Evolutionary conservation across 768 basidiomycete genomes (phyloP).

Genomic region (Porphyrellus cyaneotinctus): DNA sequence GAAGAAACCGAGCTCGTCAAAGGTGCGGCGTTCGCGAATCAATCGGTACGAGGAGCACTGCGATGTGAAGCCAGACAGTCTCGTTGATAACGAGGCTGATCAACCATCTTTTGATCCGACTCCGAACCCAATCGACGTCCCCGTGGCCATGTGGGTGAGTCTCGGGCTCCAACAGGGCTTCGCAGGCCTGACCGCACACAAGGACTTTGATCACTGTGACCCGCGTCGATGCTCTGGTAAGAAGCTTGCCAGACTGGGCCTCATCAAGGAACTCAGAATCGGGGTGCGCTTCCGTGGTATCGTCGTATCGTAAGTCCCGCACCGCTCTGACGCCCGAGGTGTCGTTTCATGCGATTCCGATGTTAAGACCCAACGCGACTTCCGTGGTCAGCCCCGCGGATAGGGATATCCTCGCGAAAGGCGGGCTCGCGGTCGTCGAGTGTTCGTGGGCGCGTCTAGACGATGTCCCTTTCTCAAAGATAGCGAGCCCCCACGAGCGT

Average conservation of each 20-base stretch:
- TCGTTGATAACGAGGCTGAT: not conserved
- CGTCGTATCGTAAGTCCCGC: slow-evolving; percentile 78
- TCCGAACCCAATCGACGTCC: slow-evolving; percentile 42
- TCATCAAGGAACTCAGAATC: slow-evolving; percentile 80
- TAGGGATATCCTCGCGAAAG: slow-evolving; percentile 64
- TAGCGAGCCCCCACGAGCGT: slow-evolving; percentile 89
- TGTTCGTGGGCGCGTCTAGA: slow-evolving; percentile 97
- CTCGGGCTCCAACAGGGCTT: not conserved
- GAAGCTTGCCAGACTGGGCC: slow-evolving; percentile 78
- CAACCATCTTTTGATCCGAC: not conserved
- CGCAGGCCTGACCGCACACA: slow-evolving; percentile 23
- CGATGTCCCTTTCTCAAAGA: slow-evolving; percentile 93
- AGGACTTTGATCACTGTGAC: slow-evolving; percentile 98
- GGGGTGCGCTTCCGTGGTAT: slow-evolving; percentile 87
- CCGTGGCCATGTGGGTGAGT: slow-evolving; percentile 95
- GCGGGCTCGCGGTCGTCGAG: slow-evolving; percentile 94
- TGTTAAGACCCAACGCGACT: slow-evolving; percentile 76
- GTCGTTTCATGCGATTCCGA: slow-evolving; percentile 1
- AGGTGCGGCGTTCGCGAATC: not conserved
- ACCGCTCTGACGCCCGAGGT: no score
- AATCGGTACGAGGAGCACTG: not conserved
- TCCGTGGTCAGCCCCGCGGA: slow-evolving; percentile 79
- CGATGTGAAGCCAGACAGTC: not conserved
- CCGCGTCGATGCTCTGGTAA: slow-evolving; percentile 86
- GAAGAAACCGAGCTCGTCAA: not conserved